Conservation (phyloP, 345 rosid species). For the Dipteronia sinensis region DNA sequence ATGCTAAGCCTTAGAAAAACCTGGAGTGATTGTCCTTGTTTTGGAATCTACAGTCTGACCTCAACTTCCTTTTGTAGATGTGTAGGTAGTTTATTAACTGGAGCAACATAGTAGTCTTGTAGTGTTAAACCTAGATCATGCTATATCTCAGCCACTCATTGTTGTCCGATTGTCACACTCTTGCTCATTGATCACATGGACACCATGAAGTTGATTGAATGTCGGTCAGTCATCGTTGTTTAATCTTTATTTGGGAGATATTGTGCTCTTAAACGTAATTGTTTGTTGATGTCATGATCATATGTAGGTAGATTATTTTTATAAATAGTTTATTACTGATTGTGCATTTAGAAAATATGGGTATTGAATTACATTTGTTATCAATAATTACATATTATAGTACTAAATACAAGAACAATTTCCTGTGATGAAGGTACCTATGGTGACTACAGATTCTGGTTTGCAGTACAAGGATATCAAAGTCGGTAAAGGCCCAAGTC, state of each 20-base stretch:
- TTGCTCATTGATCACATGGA: neutral
- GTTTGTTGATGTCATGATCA: neutral
- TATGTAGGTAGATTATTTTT: neutral
- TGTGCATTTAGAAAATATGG: neutral
- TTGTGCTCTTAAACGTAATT: too few relatives aligned
- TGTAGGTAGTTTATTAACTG: neutral
- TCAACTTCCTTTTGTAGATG: neutral
- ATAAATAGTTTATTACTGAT: neutral
- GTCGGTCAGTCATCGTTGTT: neutral
- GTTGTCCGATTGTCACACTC: neutral
- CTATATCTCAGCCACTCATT: neutral
- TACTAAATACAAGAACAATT: slow-evolving; percentile 1
- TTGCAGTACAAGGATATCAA: slow-evolving; percentile 89
- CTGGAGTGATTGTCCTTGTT: neutral
- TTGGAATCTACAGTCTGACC: neutral
- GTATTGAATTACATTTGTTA: neutral
- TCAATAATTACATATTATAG: neutral
- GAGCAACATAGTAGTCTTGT: neutral
- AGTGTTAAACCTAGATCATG: neutral
- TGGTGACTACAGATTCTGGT: slow-evolving; percentile 90
- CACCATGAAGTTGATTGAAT: neutral
- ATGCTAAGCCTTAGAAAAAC: neutral
- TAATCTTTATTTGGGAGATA: neutral
- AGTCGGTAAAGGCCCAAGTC: slow-evolving; percentile 84
- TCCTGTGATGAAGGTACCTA: slow-evolving; percentile 60